Conservation (phyloP, 768 basidiomycete species). For the Chalciporus piperatus region DNA sequence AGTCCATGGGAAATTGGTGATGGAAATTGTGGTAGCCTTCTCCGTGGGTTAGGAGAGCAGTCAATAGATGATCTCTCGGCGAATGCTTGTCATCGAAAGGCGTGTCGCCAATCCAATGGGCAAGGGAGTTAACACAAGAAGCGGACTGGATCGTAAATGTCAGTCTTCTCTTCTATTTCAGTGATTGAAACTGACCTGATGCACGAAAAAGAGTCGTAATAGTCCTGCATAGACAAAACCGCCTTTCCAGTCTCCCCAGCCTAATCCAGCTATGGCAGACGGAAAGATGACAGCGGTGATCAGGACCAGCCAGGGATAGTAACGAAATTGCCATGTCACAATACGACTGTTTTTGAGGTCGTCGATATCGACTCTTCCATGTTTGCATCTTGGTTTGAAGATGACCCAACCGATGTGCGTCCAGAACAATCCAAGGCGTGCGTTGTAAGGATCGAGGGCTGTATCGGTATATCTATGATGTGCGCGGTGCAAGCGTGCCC, state of each 20-base stretch:
- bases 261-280: conserved; percentile 69
- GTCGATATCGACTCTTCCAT: conserved; percentile 86
- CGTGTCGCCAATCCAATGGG: conserved; percentile 92
- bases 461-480: conserved; percentile 98
- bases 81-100: conserved; percentile 96
- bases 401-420: conserved; percentile 94
- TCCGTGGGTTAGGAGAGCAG: conserved; percentile 87
- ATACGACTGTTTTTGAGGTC: conserved; percentile 79
- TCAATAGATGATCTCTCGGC: conserved; percentile 84
- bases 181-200: conserved; percentile 59
- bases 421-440: conserved; percentile 83
- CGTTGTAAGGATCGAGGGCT: conserved; percentile 93
- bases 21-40: conserved; percentile 99
- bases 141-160: conserved; percentile 59
- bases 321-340: conserved; percentile 83
- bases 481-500: conserved; percentile 96
- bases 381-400: conserved; percentile 83
- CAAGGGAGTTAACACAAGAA: conserved; percentile 95
- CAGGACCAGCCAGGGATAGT: conserved; percentile 70
- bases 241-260: conserved; percentile 85
- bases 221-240: conserved; percentile 86
- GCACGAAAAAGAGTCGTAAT: conserved; percentile 76
- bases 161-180: neutral
- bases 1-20: conserved; percentile 96
- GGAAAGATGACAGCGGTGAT: conserved; percentile 72